Conservation (phyloP, 116 monocot genomes). For the Iris pallida region DNA sequence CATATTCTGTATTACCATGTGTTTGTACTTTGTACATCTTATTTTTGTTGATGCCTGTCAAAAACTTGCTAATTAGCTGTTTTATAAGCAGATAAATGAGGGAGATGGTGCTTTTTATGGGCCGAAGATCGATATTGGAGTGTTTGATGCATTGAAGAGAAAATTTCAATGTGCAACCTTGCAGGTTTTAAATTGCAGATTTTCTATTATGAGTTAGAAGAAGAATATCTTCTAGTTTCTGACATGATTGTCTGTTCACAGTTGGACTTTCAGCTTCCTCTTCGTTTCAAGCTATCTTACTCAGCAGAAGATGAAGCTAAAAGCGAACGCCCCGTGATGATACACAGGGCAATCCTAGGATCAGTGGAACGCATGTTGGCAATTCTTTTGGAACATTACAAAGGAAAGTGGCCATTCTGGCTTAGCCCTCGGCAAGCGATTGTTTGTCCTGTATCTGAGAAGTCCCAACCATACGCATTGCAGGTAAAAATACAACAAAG, state of each 20-base stretch:
- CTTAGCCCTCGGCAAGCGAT: conserved; percentile 96
- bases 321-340: conserved; percentile 89
- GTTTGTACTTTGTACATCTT: no score
- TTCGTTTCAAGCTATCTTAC: conserved; percentile 79
- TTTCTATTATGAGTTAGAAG: not conserved
- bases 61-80: not conserved
- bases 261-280: conserved; percentile 95
- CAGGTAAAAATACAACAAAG: conserved; percentile 29
- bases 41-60: no score
- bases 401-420: conserved; percentile 99
- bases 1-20: no score
- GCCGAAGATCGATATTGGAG: conserved; percentile 95
- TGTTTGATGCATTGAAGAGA: conserved; percentile 94
- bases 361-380: conserved; percentile 98
- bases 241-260: conserved; percentile 25
- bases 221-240: conserved; percentile 1
- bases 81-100: conserved; percentile 65
- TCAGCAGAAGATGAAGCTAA: conserved; percentile 93
- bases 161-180: conserved; percentile 98
- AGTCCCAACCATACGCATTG: conserved; percentile 62
- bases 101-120: conserved; percentile 99
- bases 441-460: conserved; percentile 80
- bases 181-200: conserved; percentile 46
- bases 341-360: conserved; percentile 90
- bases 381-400: conserved; percentile 95